Evolutionary conservation across 169 alveolate genomes (phyloP).

Genomic region (Plasmodium relictum): DNA sequence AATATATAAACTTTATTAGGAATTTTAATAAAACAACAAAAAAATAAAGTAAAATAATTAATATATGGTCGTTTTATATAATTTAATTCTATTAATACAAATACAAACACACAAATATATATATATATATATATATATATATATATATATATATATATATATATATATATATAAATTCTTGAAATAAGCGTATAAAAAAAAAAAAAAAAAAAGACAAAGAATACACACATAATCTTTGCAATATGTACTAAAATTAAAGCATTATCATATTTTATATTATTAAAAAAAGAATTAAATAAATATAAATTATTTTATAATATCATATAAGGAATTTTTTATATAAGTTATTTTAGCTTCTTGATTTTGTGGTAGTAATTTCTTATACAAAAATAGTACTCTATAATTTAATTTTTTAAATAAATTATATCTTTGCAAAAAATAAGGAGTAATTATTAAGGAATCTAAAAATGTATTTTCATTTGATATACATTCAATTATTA

Average conservation of each 20-base stretch:
- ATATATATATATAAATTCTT: not conserved
- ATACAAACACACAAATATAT: too few species aligned
- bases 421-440: constrained; percentile 63
- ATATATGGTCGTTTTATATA: too few species aligned
- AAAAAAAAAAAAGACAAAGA: constrained; percentile 1
- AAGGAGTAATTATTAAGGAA: constrained; percentile 40
- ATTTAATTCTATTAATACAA: too few species aligned
- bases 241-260: not conserved
- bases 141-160: not conserved
- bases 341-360: constrained; percentile 35
- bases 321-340: constrained; percentile 50
- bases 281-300: not conserved
- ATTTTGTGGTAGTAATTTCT: constrained; percentile 29
- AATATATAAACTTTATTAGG: not conserved
- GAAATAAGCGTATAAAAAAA: not conserved
- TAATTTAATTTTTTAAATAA: constrained; percentile 58
- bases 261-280: not conserved
- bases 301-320: constrained; percentile 32
- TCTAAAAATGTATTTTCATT: constrained; percentile 43
- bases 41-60: not conserved
- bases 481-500: constrained; percentile 71
- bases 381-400: constrained; percentile 51
- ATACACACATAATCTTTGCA: not conserved
- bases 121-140: not conserved
- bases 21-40: not conserved